Evolutionary conservation across 2,329 filamentous ascomycete species (phyloP).

Genomic region (Rutstroemia sp.): DNA sequence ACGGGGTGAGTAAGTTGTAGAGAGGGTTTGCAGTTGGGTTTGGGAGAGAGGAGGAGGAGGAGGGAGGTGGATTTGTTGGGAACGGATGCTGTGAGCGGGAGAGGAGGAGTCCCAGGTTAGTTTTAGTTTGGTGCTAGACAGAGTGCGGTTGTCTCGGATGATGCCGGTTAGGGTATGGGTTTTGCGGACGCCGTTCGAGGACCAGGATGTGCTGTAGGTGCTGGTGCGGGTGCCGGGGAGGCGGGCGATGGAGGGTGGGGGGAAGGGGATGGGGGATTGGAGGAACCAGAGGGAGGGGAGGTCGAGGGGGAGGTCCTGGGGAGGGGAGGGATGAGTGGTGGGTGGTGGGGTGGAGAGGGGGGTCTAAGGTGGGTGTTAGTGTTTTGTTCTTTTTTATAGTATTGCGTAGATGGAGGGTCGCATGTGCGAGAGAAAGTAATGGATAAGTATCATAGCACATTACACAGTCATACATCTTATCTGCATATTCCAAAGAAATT

Average conservation of each 20-base stretch:
- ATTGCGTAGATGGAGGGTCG: neutral
- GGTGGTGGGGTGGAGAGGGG: neutral
- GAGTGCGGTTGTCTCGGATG: slow-evolving; percentile 27
- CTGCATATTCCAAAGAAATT: neutral
- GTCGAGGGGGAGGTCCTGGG: slow-evolving; percentile 22
- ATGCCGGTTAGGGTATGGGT: slow-evolving; percentile 27
- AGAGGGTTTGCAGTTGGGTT: slow-evolving; percentile 16
- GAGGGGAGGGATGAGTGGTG: neutral
- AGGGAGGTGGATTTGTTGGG: slow-evolving; percentile 29
- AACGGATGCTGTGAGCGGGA: slow-evolving; percentile 27
- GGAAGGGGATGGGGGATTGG: slow-evolving; percentile 22
- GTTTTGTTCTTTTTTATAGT: too few species aligned
- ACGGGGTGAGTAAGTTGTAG: slow-evolving; percentile 24
- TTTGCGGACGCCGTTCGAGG: slow-evolving; percentile 20
- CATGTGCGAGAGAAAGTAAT: neutral
- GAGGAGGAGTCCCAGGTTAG: slow-evolving; percentile 31
- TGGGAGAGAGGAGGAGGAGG: slow-evolving; percentile 21
- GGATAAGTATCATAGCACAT: neutral
- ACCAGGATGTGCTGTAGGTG: slow-evolving; percentile 19
- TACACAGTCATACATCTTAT: neutral
- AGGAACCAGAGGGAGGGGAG: slow-evolving; percentile 29
- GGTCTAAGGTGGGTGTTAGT: neutral
- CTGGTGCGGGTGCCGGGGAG: slow-evolving; percentile 12
- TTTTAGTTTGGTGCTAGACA: slow-evolving; percentile 30
- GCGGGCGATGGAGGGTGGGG: slow-evolving; percentile 16